Evolutionary conservation across 1,284 basidiomycete species (phyloP).

Genomic region (Cystobasidiaceae sp.): DNA sequence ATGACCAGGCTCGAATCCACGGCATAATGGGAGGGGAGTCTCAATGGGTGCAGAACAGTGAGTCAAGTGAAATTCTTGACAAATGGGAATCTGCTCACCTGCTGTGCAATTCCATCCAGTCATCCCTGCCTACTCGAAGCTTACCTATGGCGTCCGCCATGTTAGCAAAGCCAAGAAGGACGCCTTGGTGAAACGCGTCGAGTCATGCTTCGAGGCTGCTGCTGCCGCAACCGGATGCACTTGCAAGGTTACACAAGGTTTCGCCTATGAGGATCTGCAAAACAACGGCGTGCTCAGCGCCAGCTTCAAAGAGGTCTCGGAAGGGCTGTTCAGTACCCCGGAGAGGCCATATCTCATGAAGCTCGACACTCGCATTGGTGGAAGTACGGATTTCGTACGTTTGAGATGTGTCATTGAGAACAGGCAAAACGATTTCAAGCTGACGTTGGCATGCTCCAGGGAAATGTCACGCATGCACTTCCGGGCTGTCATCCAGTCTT

Average conservation of each 20-base stretch:
- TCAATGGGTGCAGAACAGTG: background rate
- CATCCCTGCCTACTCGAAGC: background rate
- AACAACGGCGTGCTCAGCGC: background rate
- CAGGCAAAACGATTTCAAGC: background rate
- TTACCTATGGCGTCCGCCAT: background rate
- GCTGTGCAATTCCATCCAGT: background rate
- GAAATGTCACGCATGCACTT: background rate
- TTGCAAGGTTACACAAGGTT: background rate
- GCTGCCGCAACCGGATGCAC: background rate
- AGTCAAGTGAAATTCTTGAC: background rate
- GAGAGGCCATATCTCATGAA: background rate
- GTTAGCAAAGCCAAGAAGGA: background rate
- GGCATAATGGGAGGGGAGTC: constrained; percentile 53
- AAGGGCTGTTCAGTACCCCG: background rate
- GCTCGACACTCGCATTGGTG: background rate
- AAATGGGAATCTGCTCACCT: background rate
- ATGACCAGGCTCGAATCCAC: constrained; percentile 59
- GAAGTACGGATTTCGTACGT: background rate
- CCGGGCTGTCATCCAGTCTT: background rate
- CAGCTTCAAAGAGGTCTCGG: background rate
- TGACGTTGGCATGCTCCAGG: background rate
- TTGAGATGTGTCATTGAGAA: background rate
- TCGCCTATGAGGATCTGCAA: background rate
- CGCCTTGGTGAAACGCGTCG: background rate
- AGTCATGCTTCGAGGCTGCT: background rate